Evolutionary conservation across 768 basidiomycete genomes (phyloP), one percentile per base, ranked within the genome.

Genomic region (Hirschioporus abietinus): DNA sequence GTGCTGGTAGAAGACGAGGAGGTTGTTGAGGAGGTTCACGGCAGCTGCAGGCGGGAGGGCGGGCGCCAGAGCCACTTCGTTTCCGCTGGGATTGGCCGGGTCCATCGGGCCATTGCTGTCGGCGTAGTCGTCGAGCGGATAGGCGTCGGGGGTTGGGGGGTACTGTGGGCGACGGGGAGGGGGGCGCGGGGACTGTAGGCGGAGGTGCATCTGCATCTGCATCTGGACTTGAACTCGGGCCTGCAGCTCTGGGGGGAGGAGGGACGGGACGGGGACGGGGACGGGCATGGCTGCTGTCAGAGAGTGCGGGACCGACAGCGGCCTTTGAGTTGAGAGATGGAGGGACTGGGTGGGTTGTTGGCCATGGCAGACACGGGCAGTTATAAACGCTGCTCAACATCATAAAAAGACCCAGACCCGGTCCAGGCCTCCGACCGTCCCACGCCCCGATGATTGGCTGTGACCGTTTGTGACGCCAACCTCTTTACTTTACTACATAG

Each of bases 1-100:
- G 69, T 86, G 83, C 72, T 88, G 85, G 74, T 91, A 91, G 71
- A 87, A 90, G 7, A 82, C 78, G 58, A 87, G 81, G 64, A 91
- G 85, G 27, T 84, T 83, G 70, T 89, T 85, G 72, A 90, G 85
- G 69, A 88, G 82, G 70, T 81, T 77, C 60, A 83, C 78, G n/a
- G 88, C 85, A 17, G 72, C 68, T 64, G 64, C 27, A 24, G 69
- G 35, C 75, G 77, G 57, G 74, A 75, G 72, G 73, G 20, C 75
- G 75, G 42, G 75, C 74, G 57, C 75, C 75, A 59, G 74, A 73
- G 68, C 76, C 75, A 62, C 67, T 63, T 35, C 24, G 42, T 64
- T 59, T 52, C 12, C 42, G 42, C 42, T 52, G 42, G 42, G 15
- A 15, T 1, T 12, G 34, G 59, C 42, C 9, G 27, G 66, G 20